Conservation (phyloP, 257 asterid species). For the Solanum bulbocastanum region DNA sequence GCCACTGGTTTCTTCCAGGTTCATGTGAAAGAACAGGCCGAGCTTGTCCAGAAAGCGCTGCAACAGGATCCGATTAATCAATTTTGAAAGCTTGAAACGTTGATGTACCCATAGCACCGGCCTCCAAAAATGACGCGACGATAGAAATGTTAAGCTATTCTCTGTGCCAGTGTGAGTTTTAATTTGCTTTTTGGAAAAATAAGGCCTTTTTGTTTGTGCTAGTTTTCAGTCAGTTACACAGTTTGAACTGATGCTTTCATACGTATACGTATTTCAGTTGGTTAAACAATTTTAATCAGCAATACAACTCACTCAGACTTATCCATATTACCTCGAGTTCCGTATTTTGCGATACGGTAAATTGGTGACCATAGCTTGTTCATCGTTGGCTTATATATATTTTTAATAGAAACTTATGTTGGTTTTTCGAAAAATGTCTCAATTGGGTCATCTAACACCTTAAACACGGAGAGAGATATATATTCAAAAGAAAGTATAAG, state of each 20-base stretch:
- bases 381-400: background rate
- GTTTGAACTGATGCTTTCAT: background rate
- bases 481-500: background rate
- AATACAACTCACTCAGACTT: background rate
- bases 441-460: background rate
- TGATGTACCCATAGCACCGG: background rate
- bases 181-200: background rate
- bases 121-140: background rate
- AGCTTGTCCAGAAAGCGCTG: constrained; percentile 58
- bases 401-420: background rate
- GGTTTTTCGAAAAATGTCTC: background rate
- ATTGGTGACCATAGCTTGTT: background rate
- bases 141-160: background rate
- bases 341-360: background rate
- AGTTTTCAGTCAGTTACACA: background rate
- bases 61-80: constrained; percentile 51
- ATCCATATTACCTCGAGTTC: background rate
- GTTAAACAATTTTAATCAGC: background rate
- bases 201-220: background rate
- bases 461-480: too few species aligned
- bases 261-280: background rate
- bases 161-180: background rate
- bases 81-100: background rate
- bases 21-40: constrained; percentile 64
- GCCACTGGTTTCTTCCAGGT: constrained; percentile 80